Conservation (phyloP, 2,329 filamentous ascomycete species). For the Ascosphaera apis region DNA sequence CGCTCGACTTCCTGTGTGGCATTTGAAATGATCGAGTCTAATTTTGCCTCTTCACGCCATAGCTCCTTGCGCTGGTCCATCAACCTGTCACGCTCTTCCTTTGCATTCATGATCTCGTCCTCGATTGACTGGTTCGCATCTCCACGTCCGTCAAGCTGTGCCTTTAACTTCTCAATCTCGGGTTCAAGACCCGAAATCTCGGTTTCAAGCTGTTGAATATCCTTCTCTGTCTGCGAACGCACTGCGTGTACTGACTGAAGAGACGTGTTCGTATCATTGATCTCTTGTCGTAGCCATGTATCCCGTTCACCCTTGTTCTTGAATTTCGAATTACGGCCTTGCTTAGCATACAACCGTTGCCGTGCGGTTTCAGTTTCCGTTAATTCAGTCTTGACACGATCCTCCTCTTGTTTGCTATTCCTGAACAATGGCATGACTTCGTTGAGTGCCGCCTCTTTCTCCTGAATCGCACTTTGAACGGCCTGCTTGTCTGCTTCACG, state of each 20-base stretch:
- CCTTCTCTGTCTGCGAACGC: slow-evolving; percentile 61
- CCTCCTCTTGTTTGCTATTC: slow-evolving; percentile 48
- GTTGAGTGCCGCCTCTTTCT: slow-evolving; percentile 54
- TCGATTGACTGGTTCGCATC: slow-evolving; percentile 49
- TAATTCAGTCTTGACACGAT: slow-evolving; percentile 44
- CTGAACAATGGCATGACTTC: slow-evolving; percentile 57
- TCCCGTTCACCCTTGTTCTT: slow-evolving; percentile 75
- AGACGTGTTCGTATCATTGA: slow-evolving; percentile 54
- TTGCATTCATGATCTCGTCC: slow-evolving; percentile 51
- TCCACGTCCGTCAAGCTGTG: slow-evolving; percentile 56
- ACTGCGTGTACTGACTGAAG: slow-evolving; percentile 66
- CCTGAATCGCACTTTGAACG: slow-evolving; percentile 49
- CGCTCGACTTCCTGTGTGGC: slow-evolving; percentile 53
- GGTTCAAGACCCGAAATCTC: slow-evolving; percentile 50
- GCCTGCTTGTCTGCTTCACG: slow-evolving; percentile 49
- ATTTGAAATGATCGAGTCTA: slow-evolving; percentile 54
- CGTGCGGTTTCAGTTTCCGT: slow-evolving; percentile 53
- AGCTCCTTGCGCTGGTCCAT: slow-evolving; percentile 59
- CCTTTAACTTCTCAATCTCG: slow-evolving; percentile 46
- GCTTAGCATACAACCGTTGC: slow-evolving; percentile 70
- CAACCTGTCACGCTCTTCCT: slow-evolving; percentile 54
- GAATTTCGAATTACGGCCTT: slow-evolving; percentile 71
- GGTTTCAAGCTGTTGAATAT: slow-evolving; percentile 46
- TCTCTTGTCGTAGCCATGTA: slow-evolving; percentile 55
- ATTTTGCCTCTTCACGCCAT: slow-evolving; percentile 70